Evolutionary conservation across 768 basidiomycete species (phyloP), one percentile per base, ranked within the genome.

Genomic region (Pisolithus orientalis): DNA sequence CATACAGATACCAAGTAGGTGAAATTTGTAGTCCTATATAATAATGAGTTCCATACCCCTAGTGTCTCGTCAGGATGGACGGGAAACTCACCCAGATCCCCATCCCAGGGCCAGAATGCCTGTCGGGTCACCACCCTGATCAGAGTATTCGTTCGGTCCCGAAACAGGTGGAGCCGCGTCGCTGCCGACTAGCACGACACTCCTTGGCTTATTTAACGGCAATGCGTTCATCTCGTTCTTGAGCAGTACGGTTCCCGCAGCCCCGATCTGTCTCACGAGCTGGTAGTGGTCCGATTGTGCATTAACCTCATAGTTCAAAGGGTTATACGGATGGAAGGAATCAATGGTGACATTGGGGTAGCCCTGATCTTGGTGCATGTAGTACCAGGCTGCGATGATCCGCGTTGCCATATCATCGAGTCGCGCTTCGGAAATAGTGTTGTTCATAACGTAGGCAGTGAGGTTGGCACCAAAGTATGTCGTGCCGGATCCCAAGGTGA

Each of bases 51-150:
- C 17, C 1, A 27, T 24, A 56, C 39, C 74, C 75, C 73, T 54
- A 75, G 4, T 13, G 4, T 13, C 28, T 77, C 13, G 27, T 16
- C 2, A 44, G 17, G 29, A 21, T 42, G n/a, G 13, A 14, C 21
- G 28, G 13, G 28, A 25, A 13, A 59, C 70, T 38, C 43, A 75
- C 69, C 90, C 91, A 47, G 85, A 87, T 37, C 91, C 94, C 94
- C 94, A 96, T 13, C 92, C 92, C 85, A 93, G 86, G 7, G 90
- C 91, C 21, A 96, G 75, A 16, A 87, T 75, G 9, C 91, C 91
- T 45, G 77, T 79, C 29, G 71, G 67, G 43, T 72, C 69, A 25
- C 84, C 83, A 45, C 78, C 82, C 25, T 68, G 80, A 56, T 90
- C 85, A 7, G 68, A 17, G 49, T 82, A 90, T 49, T 81, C 76